Evolutionary conservation across 2,329 filamentous ascomycete species (phyloP).

Genomic region (Nemania diffusa): DNA sequence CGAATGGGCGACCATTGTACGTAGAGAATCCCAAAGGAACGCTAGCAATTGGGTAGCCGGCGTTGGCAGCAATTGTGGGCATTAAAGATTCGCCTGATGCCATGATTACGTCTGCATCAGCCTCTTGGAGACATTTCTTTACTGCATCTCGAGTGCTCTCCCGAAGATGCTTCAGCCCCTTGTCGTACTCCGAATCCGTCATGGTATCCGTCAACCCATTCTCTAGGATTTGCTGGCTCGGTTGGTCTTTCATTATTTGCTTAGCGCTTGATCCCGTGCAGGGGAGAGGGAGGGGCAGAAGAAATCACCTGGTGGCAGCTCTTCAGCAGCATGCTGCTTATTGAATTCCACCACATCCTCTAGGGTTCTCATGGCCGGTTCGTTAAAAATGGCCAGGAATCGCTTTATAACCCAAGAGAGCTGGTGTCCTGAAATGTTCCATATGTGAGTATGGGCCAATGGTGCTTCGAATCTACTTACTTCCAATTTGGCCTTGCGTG

Average conservation of each 20-base stretch:
- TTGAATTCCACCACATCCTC: not conserved
- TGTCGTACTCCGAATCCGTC: not conserved
- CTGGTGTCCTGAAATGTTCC: not conserved
- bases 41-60: not conserved
- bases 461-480: not conserved
- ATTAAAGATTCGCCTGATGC: not conserved
- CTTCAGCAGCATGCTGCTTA: not conserved
- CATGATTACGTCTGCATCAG: not conserved
- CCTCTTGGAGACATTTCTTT: not conserved
- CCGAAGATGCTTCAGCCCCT: not conserved
- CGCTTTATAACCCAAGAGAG: not conserved
- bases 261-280: not conserved
- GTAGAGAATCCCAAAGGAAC: not conserved
- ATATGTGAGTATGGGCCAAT: not conserved
- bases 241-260: not conserved
- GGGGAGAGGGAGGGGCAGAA: not conserved
- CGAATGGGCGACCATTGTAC: not conserved
- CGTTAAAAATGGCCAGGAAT: not conserved
- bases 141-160: not conserved
- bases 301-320: conserved; percentile 1
- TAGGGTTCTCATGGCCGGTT: not conserved
- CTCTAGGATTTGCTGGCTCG: not conserved
- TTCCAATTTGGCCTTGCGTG: not conserved
- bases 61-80: not conserved
- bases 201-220: not conserved